Conservation (phyloP, 1,139 yeast species). For the Candida sp. region DNA sequence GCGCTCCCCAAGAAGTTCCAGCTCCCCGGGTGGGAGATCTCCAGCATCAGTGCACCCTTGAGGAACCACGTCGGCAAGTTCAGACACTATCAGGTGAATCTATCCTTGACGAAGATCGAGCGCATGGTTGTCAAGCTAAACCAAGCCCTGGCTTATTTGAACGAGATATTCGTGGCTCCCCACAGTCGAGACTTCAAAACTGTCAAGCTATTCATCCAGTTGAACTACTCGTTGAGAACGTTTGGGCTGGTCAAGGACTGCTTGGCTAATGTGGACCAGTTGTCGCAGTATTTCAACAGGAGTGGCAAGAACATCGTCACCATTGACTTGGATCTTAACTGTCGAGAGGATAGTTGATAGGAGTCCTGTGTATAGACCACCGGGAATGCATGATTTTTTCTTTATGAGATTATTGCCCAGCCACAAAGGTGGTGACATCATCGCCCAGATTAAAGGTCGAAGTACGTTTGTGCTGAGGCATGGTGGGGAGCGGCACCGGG, state of each 20-base stretch:
- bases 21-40: slow-evolving; percentile 9
- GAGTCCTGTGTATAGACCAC: background rate
- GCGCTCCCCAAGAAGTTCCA: background rate
- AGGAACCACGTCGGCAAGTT: slow-evolving; percentile 12
- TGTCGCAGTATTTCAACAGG: slow-evolving; percentile 12
- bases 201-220: slow-evolving; percentile 17
- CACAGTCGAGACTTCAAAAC: slow-evolving; percentile 16
- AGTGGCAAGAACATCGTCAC: slow-evolving; percentile 12
- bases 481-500: too few relatives aligned
- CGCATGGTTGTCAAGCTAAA: slow-evolving; percentile 17
- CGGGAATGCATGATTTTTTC: too few relatives aligned
- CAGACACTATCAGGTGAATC: slow-evolving; percentile 11
- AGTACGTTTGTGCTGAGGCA: too few relatives aligned
- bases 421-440: too few relatives aligned
- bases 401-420: too few relatives aligned
- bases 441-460: too few relatives aligned
- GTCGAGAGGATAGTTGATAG: background rate
- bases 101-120: slow-evolving; percentile 13
- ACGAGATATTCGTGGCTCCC: background rate
- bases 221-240: slow-evolving; percentile 15
- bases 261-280: slow-evolving; percentile 13
- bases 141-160: slow-evolving; percentile 20
- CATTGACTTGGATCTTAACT: slow-evolving; percentile 15
- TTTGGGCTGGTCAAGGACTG: slow-evolving; percentile 18
- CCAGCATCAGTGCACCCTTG: slow-evolving; percentile 6